Evolutionary conservation across 257 asterid genomes (phyloP).

Genomic region (Galeopsis tetrahit): DNA sequence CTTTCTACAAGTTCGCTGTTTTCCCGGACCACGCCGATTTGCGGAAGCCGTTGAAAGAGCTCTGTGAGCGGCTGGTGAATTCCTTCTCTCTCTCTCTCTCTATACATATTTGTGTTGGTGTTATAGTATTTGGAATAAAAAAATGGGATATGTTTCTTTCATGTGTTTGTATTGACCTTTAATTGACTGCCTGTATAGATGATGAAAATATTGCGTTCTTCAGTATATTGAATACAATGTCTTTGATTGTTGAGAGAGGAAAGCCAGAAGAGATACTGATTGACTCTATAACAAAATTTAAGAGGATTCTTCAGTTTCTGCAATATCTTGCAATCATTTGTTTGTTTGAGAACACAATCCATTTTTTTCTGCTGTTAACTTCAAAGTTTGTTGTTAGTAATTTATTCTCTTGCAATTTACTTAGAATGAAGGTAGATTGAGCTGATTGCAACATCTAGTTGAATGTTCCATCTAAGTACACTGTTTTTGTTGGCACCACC

Average conservation of each 20-base stretch:
- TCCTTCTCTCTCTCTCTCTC: slow-evolving; percentile 1
- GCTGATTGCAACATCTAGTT: not conserved
- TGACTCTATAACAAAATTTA: slow-evolving; percentile 1
- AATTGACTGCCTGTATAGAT: not conserved
- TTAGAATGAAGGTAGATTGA: not conserved
- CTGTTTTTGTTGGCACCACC: not conserved
- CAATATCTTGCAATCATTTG: not conserved
- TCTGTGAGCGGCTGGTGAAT: slow-evolving; percentile 73
- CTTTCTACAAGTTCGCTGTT: slow-evolving; percentile 83
- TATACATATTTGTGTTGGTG: not conserved
- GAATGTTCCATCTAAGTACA: slow-evolving; percentile 4
- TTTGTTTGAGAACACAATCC: not conserved
- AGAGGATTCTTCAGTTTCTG: not conserved
- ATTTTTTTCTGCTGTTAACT: not conserved
- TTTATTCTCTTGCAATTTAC: slow-evolving; percentile 3
- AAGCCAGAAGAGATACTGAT: not conserved
- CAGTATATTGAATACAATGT: slow-evolving; percentile 24
- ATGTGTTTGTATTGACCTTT: slow-evolving; percentile 18
- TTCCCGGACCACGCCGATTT: slow-evolving; percentile 77
- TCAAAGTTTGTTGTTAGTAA: not conserved
- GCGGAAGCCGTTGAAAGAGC: slow-evolving; percentile 75
- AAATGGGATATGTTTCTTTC: slow-evolving; percentile 9
- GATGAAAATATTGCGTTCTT: not conserved
- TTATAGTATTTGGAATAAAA: not conserved
- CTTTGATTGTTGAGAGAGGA: slow-evolving; percentile 10